phyloP scores from a whole-genome alignment of 176 grass and related monocot genomes.

The Lolium perenne region DNA sequence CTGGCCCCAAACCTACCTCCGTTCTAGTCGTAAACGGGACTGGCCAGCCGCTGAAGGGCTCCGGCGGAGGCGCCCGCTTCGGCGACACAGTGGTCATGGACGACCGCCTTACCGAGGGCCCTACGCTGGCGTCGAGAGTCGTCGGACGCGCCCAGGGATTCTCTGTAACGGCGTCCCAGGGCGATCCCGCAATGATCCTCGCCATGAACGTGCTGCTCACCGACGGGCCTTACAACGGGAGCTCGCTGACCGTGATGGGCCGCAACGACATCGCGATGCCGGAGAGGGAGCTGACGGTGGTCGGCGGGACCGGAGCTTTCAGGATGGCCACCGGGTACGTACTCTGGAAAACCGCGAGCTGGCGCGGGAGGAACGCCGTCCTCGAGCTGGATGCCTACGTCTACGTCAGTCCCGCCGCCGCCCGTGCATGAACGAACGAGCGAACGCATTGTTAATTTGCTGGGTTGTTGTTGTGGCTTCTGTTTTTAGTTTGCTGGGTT shows the following conservation, averaged over 20 bases:
- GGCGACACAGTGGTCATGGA: background rate
- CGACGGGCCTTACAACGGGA: background rate
- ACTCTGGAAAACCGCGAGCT: conserved; percentile 29
- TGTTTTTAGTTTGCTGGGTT: background rate
- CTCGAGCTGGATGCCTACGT: conserved; percentile 23
- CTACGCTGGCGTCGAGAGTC: background rate
- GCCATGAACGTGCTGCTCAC: conserved; percentile 5
- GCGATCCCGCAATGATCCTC: background rate
- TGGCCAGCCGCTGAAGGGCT: background rate
- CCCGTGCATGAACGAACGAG: background rate
- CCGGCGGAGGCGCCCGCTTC: background rate
- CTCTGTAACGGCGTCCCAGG: background rate
- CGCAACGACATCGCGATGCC: background rate
- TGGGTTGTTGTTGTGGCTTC: background rate
- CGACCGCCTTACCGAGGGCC: background rate
- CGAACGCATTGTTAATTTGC: too few relatives aligned
- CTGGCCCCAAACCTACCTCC: background rate
- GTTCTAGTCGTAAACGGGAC: conserved; percentile 5
- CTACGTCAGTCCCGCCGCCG: background rate
- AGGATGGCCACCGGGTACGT: conserved; percentile 25
- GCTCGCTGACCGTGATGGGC: conserved; percentile 1
- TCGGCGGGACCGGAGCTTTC: conserved; percentile 21
- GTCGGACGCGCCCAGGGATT: background rate
- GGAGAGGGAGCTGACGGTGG: conserved; percentile 33
- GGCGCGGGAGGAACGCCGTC: background rate